Percentiles rank a stretch among this genome's conserved stretches.
These are phyloP conservation scores for Thelephora terrestris DNA, from an alignment of 1,284 basidiomycete species.

Conservation along the genomic window DNA sequence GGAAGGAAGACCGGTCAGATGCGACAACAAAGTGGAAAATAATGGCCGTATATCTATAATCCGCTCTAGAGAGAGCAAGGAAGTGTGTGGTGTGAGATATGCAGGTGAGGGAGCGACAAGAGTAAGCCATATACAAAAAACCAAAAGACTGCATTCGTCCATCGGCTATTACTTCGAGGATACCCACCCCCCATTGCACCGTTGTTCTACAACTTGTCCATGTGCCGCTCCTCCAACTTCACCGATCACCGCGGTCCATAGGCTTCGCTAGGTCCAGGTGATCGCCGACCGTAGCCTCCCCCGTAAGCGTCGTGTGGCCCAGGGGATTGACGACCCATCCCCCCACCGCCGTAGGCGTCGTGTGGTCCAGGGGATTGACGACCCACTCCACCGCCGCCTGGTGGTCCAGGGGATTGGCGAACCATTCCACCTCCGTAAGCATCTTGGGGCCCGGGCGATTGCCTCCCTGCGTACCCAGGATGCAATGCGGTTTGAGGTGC, in stretches of 20 bases:
- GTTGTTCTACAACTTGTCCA: too few species aligned
- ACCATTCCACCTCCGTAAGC: slow-evolving; percentile 25
- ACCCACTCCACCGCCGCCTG: slow-evolving; percentile 7
- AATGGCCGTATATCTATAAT: too few species aligned
- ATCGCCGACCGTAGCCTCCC: slow-evolving; percentile 8
- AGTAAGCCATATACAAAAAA: too few species aligned
- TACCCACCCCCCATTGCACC: too few species aligned
- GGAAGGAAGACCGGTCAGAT: too few species aligned
- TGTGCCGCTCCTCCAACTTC: too few species aligned
- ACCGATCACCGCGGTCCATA: slow-evolving; percentile 11
- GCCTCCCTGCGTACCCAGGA: slow-evolving; percentile 24
- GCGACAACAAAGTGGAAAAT: too few species aligned
- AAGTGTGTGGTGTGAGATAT: too few species aligned
- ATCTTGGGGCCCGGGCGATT: slow-evolving; percentile 38
- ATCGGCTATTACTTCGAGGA: too few species aligned
- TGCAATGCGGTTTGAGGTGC: slow-evolving; percentile 25
- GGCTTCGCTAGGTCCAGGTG: slow-evolving; percentile 14
- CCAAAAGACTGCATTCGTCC: too few species aligned
- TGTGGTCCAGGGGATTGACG: slow-evolving; percentile 14
- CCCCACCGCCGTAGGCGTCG: slow-evolving; percentile 16
- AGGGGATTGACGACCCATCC: not conserved
- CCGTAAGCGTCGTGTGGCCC: slow-evolving; percentile 12
- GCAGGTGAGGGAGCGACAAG: too few species aligned
- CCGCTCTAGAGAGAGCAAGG: too few species aligned
- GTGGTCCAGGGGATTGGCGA: not conserved